Evolutionary conservation across 345 rosid genomes (phyloP).

Genomic region (Eucalyptus coolabah): DNA sequence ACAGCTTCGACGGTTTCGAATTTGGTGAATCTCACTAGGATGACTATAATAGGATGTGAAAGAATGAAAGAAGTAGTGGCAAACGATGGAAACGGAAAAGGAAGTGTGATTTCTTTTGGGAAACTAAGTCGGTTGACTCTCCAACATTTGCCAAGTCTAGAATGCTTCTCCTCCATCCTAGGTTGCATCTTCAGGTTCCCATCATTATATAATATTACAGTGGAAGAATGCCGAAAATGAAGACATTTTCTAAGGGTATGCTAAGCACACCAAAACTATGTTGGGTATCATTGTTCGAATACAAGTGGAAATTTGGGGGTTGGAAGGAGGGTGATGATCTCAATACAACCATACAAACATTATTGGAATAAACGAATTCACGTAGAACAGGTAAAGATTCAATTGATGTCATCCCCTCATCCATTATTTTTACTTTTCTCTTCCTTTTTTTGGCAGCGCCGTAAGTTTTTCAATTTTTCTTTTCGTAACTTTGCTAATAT

Average conservation of each 20-base stretch:
- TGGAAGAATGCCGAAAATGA: not conserved
- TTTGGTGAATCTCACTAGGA: no score
- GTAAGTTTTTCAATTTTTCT: no score
- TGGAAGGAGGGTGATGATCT: not conserved
- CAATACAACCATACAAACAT: not conserved
- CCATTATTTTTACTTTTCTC: no score
- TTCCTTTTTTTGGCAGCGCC: fast-evolving
- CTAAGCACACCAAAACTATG: not conserved
- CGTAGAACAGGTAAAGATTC: fast-evolving
- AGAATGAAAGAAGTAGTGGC: no score
- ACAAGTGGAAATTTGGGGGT: fast-evolving
- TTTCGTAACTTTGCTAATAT: fast-evolving
- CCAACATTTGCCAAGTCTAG: not conserved
- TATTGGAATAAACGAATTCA: not conserved
- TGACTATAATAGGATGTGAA: no score
- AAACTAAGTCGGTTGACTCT: not conserved
- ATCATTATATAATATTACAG: fast-evolving
- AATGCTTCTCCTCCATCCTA: not conserved
- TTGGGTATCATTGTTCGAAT: fast-evolving
- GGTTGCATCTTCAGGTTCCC: not conserved
- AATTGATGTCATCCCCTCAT: fast-evolving
- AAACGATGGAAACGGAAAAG: no score
- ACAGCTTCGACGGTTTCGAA: no score
- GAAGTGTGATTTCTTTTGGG: no score
- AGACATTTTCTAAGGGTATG: not conserved